Conservation (phyloP, 768 basidiomycete species). For the Hericium rajendrae region DNA sequence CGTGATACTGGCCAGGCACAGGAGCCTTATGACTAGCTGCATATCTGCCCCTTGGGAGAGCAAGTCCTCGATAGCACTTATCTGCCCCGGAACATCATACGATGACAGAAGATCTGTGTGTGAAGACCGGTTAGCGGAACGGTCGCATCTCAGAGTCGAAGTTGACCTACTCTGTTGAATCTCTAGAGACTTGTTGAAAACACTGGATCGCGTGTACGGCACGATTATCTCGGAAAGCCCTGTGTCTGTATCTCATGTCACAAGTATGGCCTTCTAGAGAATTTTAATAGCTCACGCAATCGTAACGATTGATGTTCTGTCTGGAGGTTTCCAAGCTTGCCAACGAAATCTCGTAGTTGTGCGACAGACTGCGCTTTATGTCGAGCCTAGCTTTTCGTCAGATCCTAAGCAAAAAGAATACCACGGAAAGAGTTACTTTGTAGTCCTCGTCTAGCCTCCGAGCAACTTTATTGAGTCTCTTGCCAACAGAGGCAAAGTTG, state of each 20-base stretch:
- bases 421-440: conserved; percentile 40
- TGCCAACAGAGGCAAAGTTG: conserved; percentile 87
- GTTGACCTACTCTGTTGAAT: conserved; percentile 77
- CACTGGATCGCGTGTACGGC: conserved; percentile 72
- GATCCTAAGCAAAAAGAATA: conserved; percentile 1
- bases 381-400: conserved; percentile 42
- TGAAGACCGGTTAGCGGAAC: conserved; percentile 4
- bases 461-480: conserved; percentile 71
- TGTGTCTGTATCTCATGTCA: conserved; percentile 52
- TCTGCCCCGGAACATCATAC: conserved; percentile 72
- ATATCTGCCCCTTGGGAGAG: conserved; percentile 82
- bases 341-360: conserved; percentile 91
- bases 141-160: not conserved
- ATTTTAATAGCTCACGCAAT: conserved; percentile 57
- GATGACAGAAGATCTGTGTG: conserved; percentile 83
- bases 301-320: conserved; percentile 83
- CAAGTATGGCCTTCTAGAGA: not conserved
- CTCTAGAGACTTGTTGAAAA: conserved; percentile 88
- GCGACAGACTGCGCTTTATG: conserved; percentile 85
- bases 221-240: conserved; percentile 88
- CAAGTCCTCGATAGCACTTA: conserved; percentile 83
- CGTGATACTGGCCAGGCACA: conserved; percentile 82
- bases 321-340: conserved; percentile 87
- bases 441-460: conserved; percentile 86
- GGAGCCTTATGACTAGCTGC: conserved; percentile 64